Evolutionary conservation across 306 rosid genomes (phyloP), one percentile per base, ranked within the genome.

Genomic region (Citrullus amarus): DNA sequence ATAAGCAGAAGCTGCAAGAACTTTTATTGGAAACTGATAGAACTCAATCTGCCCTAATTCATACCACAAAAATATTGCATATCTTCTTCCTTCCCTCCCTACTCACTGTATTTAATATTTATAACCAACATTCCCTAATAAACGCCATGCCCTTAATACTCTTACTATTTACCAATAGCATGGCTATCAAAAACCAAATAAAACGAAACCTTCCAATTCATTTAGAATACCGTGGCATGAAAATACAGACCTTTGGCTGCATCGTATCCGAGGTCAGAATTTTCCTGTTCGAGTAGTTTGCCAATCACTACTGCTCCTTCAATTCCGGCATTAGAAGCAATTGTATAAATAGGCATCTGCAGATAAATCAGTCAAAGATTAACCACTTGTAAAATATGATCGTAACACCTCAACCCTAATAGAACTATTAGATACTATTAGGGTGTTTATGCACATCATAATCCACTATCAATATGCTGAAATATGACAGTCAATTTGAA

Each of bases 271-370:
- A 81, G 80, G 65, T 88, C 89, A 9, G 82, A 82, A 74, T 84
- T 77, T 17, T 86, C 88, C 79, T 84, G 88, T 79, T 88, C 87
- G 51, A 88, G 78, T 44, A 88, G 83, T 82, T 84, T 88, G 61
- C 89, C 89, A 28, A 84, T 82, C 56, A 86, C 87, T 12, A 86
- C 84, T 13, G 87, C 81, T 72, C 89, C 91, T 65, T 86, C 91
- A 46, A 83, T 89, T 75, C 89, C 89, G 11, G 89, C 85, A 22
- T 86, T 86, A 11, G 86, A 82, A 80, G 89, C 91, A 77, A 84
- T 86, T 44, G 91, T 86, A 68, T 65, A 62, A 9, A 84, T 86
- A 32, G 91, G 89, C 81, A 81, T 88, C 89, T 86, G 79, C 25
- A 84, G 4, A 39, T 48, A 14, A 43, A 68, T 30, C n/a, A 70